Evolutionary conservation across 441 rosid genomes (phyloP).

Genomic region (Corymbia calophylla): DNA sequence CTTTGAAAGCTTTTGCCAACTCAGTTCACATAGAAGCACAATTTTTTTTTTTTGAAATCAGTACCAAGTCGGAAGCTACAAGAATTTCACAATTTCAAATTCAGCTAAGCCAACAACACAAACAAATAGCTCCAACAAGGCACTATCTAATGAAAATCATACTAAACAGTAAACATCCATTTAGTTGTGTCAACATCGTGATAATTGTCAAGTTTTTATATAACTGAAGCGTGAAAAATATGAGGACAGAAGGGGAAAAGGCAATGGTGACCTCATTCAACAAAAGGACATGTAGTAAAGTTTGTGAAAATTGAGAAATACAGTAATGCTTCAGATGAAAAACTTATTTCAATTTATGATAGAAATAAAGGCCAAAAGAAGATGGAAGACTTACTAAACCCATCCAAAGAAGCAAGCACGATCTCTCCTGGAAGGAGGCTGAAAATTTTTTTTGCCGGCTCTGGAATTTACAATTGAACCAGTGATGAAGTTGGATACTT

Average conservation of each 20-base stretch:
- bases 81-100: background rate
- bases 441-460: constrained; percentile 71
- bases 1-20: background rate
- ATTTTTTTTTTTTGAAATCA: too few relatives aligned
- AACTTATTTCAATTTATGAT: background rate
- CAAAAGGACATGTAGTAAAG: background rate
- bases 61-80: background rate
- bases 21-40: too few relatives aligned
- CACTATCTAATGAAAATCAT: background rate
- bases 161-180: background rate
- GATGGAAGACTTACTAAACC: constrained; percentile 59
- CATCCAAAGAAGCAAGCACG: constrained; percentile 85
- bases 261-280: background rate
- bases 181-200: background rate
- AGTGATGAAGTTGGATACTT: constrained; percentile 71
- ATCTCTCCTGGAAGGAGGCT: constrained; percentile 85
- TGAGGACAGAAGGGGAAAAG: background rate
- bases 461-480: constrained; percentile 69
- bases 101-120: background rate
- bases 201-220: background rate
- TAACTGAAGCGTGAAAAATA: background rate
- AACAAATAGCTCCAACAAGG: background rate
- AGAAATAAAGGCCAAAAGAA: background rate
- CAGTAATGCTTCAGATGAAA: background rate
- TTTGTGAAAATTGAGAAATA: background rate